Evolutionary conservation across 768 basidiomycete species (phyloP).

Genomic region (Boletus pseudo-olivaceus): DNA sequence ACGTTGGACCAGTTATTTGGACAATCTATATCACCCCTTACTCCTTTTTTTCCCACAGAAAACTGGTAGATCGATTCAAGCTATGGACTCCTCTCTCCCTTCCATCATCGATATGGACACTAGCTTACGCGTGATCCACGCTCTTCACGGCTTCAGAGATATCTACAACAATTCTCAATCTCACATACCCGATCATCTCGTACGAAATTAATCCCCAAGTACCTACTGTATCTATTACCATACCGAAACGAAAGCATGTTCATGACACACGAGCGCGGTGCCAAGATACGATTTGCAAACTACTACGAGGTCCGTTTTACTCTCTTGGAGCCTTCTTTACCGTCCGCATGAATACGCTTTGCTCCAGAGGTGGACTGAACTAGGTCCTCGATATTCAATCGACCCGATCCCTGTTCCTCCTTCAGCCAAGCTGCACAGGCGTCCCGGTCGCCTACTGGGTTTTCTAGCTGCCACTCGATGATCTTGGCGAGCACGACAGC

Average conservation of each 20-base stretch:
- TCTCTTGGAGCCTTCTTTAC: slow-evolving; percentile 28
- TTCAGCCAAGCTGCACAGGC: slow-evolving; percentile 70
- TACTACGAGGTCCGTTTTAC: slow-evolving; percentile 23
- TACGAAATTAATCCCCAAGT: slow-evolving; percentile 5
- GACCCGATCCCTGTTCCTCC: slow-evolving; percentile 48
- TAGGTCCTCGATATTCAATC: slow-evolving; percentile 34
- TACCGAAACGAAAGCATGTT: slow-evolving; percentile 2
- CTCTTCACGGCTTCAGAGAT: background rate
- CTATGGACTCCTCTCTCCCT: background rate
- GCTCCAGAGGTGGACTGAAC: slow-evolving; percentile 13
- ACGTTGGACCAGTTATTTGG: slow-evolving; percentile 32
- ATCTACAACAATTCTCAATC: slow-evolving; percentile 1
- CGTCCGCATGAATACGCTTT: slow-evolving; percentile 25
- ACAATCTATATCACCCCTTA: slow-evolving; percentile 26
- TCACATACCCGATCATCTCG: slow-evolving; percentile 7
- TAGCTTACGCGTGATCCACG: background rate
- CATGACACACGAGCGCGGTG: background rate
- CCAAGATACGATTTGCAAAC: background rate
- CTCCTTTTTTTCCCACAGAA: slow-evolving; percentile 7
- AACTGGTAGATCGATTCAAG: slow-evolving; percentile 11
- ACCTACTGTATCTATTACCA: slow-evolving; percentile 22
- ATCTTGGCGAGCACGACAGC: slow-evolving; percentile 60
- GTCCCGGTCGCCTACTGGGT: slow-evolving; percentile 63
- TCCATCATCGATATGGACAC: background rate
- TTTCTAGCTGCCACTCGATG: slow-evolving; percentile 80